Percentiles rank a stretch among this genome's conserved stretches.
phyloP scores from a whole-genome alignment of 805 yeast genomes.

The Komagataella phaffii region DNA sequence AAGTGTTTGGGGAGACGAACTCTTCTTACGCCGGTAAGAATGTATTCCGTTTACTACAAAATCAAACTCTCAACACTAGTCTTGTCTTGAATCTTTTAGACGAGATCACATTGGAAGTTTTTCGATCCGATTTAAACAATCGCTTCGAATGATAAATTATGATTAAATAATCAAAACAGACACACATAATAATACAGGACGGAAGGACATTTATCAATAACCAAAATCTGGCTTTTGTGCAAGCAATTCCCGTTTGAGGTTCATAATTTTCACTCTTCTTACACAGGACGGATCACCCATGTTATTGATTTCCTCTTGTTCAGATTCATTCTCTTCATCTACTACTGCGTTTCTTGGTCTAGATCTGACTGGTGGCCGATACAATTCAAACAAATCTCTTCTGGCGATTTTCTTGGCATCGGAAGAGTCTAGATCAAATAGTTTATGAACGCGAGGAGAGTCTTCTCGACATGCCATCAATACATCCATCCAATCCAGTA shows the following conservation, averaged over 20 bases:
- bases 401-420: neutral
- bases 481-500: neutral
- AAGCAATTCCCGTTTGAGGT: neutral
- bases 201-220: neutral
- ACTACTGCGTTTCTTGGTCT: neutral
- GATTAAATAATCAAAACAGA: neutral
- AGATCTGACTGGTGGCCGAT: neutral
- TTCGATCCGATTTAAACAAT: conserved; percentile 14
- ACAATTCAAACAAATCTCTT: neutral
- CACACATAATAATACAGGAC: neutral
- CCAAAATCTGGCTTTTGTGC: neutral
- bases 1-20: conserved; percentile 57
- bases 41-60: conserved; percentile 59
- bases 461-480: neutral
- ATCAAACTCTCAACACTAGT: conserved; percentile 55
- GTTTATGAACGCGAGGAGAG: conserved; percentile 1
- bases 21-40: conserved; percentile 49
- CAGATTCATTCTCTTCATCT: neutral
- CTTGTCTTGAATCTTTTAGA: conserved; percentile 49
- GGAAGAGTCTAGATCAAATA: neutral
- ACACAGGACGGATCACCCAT: neutral
- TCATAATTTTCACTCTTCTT: neutral
- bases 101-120: conserved; percentile 32
- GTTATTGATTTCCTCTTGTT: neutral
- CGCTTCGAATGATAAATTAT: neutral